Base-by-base conservation (phyloP, 257 asterid genomes). In the Solanum verrucosum region DNA sequence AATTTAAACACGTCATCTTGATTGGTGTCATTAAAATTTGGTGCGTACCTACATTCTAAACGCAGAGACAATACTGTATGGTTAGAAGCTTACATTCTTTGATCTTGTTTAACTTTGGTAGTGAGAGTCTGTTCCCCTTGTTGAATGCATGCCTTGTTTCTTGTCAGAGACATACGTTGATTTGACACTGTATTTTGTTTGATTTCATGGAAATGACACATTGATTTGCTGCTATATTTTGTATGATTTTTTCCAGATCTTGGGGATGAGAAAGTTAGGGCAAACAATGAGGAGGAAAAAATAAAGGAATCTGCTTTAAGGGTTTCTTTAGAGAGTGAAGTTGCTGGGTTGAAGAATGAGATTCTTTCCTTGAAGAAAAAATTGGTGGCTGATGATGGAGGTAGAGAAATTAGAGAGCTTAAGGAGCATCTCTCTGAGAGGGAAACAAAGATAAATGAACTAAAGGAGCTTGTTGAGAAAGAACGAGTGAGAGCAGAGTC, bases 281-380 rank as follows among this genome's bases (percentile, higher is more conserved):
- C 93, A 35, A 89, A 86, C 82, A 60, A 68, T 37, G 94, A 90
- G 88, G 92, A 92, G 77, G 94, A 93, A 83, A 96, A 90, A 84
- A 93, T 87, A 83, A 92, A 90, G 59, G 98, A 92, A 88, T 87
- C 89, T 88, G 92, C 92, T 83, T 52, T 89, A 52, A 90, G 96
- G 37, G 90, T 88, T 87, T 90, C 92, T 86, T 91, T 95, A 86
- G 97, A 97, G 92, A 91, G 92, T 87, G 96, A 97, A 89, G 91
- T 96, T 42, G 87, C 92, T 79, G 92, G 92, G 77, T 86, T 97
- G 81, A 93, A 92, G 89, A 93, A 92, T 67, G 96, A 96, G 93
- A 87, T 93, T 88, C 93, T 81, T 88, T 88, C 85, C 86, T 87
- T 94, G 91, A 92, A 92, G 92, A 91, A 92, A 87, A 89, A 91